Conservation (phyloP, 2,329 filamentous ascomycete species). For the Neonectria magnoliae region DNA sequence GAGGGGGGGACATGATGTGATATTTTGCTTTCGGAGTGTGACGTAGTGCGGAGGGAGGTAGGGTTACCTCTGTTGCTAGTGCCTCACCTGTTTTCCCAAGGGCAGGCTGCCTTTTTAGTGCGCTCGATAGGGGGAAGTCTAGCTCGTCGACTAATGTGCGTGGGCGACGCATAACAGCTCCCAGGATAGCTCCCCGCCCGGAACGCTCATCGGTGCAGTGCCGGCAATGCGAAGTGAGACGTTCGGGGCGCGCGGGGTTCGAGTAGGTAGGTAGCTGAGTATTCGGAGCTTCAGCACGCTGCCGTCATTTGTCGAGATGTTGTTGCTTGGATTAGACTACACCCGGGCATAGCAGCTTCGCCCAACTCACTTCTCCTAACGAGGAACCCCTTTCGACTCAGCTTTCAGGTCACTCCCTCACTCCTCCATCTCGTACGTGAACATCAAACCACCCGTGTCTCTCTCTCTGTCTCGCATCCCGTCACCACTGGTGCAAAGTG, state of each 20-base stretch:
- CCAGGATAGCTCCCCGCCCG: neutral
- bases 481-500: conserved; percentile 1
- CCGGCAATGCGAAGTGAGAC: neutral
- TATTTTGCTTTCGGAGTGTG: conserved; percentile 6
- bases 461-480: neutral
- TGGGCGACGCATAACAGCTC: conserved; percentile 7
- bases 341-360: neutral
- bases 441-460: conserved; percentile 6
- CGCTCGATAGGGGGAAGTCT: neutral
- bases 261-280: too few relatives aligned
- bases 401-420: neutral
- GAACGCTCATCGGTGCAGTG: neutral
- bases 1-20: neutral
- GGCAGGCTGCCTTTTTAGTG: neutral
- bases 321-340: neutral
- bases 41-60: conserved; percentile 10
- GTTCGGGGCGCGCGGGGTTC: conserved; percentile 2
- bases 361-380: neutral
- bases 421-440: conserved; percentile 3
- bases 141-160: neutral
- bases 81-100: neutral
- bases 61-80: neutral
- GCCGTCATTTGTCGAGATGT: neutral
- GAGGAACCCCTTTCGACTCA: conserved; percentile 3
- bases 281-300: neutral